Percentiles rank a stretch among this genome's conserved stretches.
Conservation (phyloP, 306 rosid genomes). For the Luffa acutangula region DNA sequence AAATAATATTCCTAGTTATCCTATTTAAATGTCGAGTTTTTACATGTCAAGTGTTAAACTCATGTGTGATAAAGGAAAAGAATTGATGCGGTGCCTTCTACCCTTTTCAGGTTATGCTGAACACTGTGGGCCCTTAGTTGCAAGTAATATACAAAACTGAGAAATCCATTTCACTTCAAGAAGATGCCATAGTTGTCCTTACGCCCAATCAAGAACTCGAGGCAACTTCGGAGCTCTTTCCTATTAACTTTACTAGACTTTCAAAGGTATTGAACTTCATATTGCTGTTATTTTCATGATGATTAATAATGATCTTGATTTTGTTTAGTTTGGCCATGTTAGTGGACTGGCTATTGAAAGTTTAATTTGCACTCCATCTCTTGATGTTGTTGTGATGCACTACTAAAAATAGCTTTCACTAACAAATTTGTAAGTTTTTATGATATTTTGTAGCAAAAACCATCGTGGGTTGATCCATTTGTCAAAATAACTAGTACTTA, state of each 20-base stretch:
- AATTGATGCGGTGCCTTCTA: background rate
- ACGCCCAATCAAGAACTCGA: slow-evolving; percentile 63
- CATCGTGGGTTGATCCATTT: background rate
- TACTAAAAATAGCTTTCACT: background rate
- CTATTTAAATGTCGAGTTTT: background rate
- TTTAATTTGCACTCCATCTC: background rate
- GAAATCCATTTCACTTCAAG: slow-evolving; percentile 55
- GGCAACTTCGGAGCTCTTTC: slow-evolving; percentile 71
- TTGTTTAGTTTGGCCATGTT: background rate
- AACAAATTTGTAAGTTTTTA: background rate
- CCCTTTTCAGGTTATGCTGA: slow-evolving; percentile 70
- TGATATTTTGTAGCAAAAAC: background rate
- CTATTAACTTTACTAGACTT: slow-evolving; percentile 76
- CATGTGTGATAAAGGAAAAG: background rate
- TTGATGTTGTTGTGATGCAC: background rate
- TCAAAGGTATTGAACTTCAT: slow-evolving; percentile 45
- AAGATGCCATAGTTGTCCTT: slow-evolving; percentile 47
- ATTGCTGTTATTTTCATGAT: background rate
- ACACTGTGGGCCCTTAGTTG: slow-evolving; percentile 79
- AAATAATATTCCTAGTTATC: background rate
- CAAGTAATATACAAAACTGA: slow-evolving; percentile 63
- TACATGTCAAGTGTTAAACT: background rate
- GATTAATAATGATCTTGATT: background rate
- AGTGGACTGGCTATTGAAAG: background rate
- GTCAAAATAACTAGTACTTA: background rate